Evolutionary conservation across 768 basidiomycete species (phyloP).

Genomic region (Hericium erinaceus): DNA sequence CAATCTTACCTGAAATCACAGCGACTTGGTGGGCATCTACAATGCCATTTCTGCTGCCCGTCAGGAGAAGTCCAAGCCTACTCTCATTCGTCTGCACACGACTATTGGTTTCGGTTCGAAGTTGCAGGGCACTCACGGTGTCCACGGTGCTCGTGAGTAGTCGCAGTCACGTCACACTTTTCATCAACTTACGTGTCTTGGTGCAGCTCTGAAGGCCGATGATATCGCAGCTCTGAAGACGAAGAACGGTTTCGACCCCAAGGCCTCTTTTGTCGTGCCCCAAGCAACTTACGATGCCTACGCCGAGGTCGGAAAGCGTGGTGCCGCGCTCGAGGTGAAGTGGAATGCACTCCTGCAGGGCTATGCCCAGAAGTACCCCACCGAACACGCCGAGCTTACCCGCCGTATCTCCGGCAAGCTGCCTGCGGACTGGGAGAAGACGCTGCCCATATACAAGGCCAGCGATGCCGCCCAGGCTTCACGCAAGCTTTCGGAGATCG

Average conservation of each 20-base stretch:
- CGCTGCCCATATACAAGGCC: slow-evolving; percentile 77
- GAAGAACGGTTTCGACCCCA: slow-evolving; percentile 75
- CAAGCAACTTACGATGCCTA: slow-evolving; percentile 64
- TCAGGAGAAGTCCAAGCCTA: slow-evolving; percentile 72
- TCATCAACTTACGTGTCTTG: slow-evolving; percentile 4
- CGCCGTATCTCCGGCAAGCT: slow-evolving; percentile 80
- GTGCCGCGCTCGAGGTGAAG: slow-evolving; percentile 60
- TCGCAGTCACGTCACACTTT: not conserved
- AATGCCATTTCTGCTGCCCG: slow-evolving; percentile 72
- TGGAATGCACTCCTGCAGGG: slow-evolving; percentile 64
- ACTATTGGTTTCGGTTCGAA: slow-evolving; percentile 94
- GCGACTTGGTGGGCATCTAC: slow-evolving; percentile 71
- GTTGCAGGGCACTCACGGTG: slow-evolving; percentile 87
- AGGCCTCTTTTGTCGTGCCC: slow-evolving; percentile 73
- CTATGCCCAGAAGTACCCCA: slow-evolving; percentile 74
- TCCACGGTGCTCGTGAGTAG: slow-evolving; percentile 84
- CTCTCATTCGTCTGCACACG: slow-evolving; percentile 77
- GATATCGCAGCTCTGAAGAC: slow-evolving; percentile 78
- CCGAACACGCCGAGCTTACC: slow-evolving; percentile 77
- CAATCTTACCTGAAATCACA: slow-evolving; percentile 21
- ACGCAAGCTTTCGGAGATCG: slow-evolving; percentile 88
- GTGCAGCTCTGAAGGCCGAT: slow-evolving; percentile 80
- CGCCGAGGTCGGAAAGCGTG: slow-evolving; percentile 55
- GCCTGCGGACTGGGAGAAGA: slow-evolving; percentile 80
- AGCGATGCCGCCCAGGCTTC: slow-evolving; percentile 80